These are phyloP conservation scores for Alternaria incomplexa DNA, from an alignment of 2,329 filamentous ascomycete species.

Conservation along the genomic window DNA sequence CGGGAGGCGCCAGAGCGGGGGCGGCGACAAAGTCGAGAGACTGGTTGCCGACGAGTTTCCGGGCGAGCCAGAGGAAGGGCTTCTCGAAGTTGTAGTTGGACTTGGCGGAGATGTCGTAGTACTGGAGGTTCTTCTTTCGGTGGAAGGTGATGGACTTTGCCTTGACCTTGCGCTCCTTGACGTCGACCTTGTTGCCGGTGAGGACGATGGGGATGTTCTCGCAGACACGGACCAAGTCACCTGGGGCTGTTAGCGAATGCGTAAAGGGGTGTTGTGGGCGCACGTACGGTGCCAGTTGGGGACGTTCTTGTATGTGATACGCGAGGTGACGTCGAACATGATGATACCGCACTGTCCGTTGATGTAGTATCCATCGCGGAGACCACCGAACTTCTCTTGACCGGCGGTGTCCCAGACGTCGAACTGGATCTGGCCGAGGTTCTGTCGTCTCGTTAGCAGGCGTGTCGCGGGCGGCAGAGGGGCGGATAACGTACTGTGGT, in stretches of 20 bases:
- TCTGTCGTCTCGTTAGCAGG: conserved; percentile 57
- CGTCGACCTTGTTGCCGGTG: conserved; percentile 99
- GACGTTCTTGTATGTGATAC: conserved; percentile 99
- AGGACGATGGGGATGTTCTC: conserved; percentile 99
- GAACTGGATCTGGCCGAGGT: conserved; percentile 96
- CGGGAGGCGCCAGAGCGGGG: conserved; percentile 90
- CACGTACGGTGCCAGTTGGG: conserved; percentile 99
- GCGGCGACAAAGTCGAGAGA: conserved; percentile 93
- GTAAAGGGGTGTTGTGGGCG: not conserved
- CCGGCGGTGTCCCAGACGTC: conserved; percentile 99
- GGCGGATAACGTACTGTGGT: conserved; percentile 76
- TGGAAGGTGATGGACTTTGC: conserved; percentile 99
- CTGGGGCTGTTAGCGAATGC: conserved; percentile 55
- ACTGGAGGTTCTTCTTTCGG: conserved; percentile 99
- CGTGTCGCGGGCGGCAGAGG: conserved; percentile 4
- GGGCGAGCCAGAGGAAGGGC: conserved; percentile 98
- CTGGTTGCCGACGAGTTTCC: conserved; percentile 97
- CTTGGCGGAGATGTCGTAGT: conserved; percentile 99
- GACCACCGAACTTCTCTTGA: conserved; percentile 99
- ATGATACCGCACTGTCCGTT: conserved; percentile 99
- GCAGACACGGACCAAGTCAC: conserved; percentile 97
- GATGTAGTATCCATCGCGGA: conserved; percentile 99
- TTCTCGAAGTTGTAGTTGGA: conserved; percentile 99
- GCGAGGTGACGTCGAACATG: conserved; percentile 99
- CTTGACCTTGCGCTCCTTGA: conserved; percentile 99